phyloP scores from a whole-genome alignment of 176 grass and related monocot species.

The Dendrocalamus sinicus region DNA sequence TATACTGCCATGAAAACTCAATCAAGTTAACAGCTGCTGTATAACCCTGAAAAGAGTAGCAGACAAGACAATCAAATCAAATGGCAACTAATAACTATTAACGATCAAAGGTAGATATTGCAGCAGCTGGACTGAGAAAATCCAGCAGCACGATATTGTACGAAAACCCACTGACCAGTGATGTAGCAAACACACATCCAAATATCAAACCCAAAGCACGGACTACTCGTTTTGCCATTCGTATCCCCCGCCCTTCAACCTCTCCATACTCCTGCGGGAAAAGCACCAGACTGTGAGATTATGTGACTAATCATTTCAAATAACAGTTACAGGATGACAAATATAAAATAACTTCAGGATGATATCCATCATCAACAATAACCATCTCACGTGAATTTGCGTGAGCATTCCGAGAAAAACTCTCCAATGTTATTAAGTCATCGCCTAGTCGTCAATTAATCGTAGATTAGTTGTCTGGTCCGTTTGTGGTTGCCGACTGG shows the following conservation, averaged over 20 bases:
- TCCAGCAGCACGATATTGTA: background rate
- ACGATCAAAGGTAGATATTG: background rate
- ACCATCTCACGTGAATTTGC: background rate
- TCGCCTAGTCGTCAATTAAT: too few relatives aligned
- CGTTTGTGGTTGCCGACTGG: too few relatives aligned
- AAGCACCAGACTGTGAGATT: slow-evolving; percentile 29
- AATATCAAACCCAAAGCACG: slow-evolving; percentile 89
- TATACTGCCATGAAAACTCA: slow-evolving; percentile 49
- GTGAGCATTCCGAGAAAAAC: background rate
- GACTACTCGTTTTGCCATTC: slow-evolving; percentile 91
- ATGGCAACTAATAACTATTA: background rate
- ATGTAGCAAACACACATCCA: slow-evolving; percentile 76
- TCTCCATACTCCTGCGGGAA: slow-evolving; percentile 82
- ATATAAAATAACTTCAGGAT: background rate
- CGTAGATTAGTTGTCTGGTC: too few relatives aligned
- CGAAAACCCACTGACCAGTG: slow-evolving; percentile 52
- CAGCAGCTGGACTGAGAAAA: slow-evolving; percentile 9
- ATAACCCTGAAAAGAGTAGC: slow-evolving; percentile 54
- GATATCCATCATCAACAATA: slow-evolving; percentile 10
- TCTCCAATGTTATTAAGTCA: background rate
- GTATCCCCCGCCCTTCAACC: slow-evolving; percentile 80
- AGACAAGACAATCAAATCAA: slow-evolving; percentile 30
- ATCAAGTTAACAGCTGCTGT: slow-evolving; percentile 49
- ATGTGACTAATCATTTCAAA: slow-evolving; percentile 8
- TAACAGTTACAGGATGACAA: background rate